Evolutionary conservation across 2,329 filamentous ascomycete genomes (phyloP), one percentile per base, ranked within the genome.

Genomic region (Daldinia eschscholtzii): DNA sequence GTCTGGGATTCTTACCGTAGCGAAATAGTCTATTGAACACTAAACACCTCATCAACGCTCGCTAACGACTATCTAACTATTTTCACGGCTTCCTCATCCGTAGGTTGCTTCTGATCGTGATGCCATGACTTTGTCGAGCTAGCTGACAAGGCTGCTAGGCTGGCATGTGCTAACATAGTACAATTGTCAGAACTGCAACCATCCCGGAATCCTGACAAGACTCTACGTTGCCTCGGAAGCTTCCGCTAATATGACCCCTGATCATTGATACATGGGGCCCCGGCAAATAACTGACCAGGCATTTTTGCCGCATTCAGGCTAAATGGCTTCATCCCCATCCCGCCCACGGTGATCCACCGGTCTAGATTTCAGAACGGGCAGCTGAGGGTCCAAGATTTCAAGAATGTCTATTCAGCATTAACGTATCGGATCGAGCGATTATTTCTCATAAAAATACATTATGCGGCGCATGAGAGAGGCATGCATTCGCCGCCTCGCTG

Each of bases 301-400:
- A 65, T 33, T 72, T 72, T 68, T 69, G 66, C 70, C 70, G 70
- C 55, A 70, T 68, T 71, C 37, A 72, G 70, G 66, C 70, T 72
- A 70, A 72, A 72, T 70, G 55, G 13, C 50, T 61, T 39, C 59
- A 57, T 57, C 39, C n/a, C 48, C 56, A 56, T 37, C 56, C 48
- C n/a, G 30, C 59, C 65, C 57, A 65, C 65, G 15, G 37, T 26
- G 57, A 64, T 66, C 62, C 62, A 63, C 65, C 12, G 52, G 65
- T 64, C 65, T 71, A 64, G 59, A 66, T 53, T 61, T 37, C 35
- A 35, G 62, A 30, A 55, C 60, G 56, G 39, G 18, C 60, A 70
- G 57, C 64, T 70, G 61, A 64, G 42, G 39, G n/a, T 9, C 48
- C 56, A 23, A 46, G 39, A 65, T 61, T 65, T 65, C 28, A 65